These are phyloP conservation scores for Agrocybe pediades DNA, from an alignment of 768 basidiomycete genomes.

Conservation along the genomic window DNA sequence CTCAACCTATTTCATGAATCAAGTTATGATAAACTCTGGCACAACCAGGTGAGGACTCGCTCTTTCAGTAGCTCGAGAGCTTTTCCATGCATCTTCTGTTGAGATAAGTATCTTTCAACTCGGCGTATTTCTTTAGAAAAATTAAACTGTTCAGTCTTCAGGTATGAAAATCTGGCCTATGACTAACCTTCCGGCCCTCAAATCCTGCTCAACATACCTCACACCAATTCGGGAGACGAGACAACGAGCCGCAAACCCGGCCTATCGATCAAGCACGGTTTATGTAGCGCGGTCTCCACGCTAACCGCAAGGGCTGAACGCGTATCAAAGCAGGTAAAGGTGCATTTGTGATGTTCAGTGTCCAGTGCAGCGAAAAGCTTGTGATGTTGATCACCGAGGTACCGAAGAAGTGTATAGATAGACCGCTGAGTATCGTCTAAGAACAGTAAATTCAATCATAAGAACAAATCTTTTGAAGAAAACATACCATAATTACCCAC, in stretches of 20 bases:
- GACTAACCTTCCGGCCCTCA: constrained; percentile 73
- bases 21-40: neutral
- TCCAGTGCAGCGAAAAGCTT: constrained; percentile 81
- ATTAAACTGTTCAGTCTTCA: no score
- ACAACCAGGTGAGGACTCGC: constrained; percentile 65
- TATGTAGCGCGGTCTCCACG: constrained; percentile 96
- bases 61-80: constrained; percentile 82
- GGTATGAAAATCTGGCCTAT: constrained; percentile 16
- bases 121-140: constrained; percentile 75
- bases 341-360: constrained; percentile 67
- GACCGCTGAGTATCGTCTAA: constrained; percentile 70
- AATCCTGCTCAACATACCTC: constrained; percentile 86
- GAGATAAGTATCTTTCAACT: constrained; percentile 88
- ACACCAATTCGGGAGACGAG: constrained; percentile 94
- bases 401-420: constrained; percentile 86
- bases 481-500: constrained; percentile 34
- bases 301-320: constrained; percentile 83
- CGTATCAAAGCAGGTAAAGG: constrained; percentile 74
- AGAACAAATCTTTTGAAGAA: neutral
- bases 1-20: constrained; percentile 58
- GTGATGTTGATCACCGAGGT: constrained; percentile 87
- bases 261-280: constrained; percentile 82
- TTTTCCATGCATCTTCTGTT: constrained; percentile 93
- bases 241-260: constrained; percentile 83
- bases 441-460: no score